Evolutionary conservation across 495 filamentous ascomycete genomes (phyloP).

Genomic region (Lasiosphaeria ovina): DNA sequence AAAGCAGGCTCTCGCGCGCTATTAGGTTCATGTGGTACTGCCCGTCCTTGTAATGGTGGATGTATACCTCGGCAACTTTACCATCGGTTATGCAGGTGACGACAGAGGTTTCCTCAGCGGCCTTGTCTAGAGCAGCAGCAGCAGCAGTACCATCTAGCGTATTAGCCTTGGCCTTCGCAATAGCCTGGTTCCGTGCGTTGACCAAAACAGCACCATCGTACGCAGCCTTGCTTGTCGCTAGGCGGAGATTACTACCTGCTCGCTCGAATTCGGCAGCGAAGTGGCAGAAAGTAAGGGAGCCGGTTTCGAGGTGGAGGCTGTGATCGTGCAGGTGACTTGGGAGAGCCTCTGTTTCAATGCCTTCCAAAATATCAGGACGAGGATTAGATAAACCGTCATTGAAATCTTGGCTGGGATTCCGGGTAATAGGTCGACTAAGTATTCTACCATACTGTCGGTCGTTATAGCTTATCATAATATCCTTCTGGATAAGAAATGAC

Average conservation of each 20-base stretch:
- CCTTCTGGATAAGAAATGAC: conserved; percentile 5
- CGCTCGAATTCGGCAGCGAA: conserved; percentile 12
- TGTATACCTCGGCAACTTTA: conserved; percentile 4
- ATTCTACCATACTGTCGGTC: not conserved
- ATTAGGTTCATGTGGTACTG: conserved; percentile 10
- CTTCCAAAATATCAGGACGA: conserved; percentile 8
- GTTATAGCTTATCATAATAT: conserved; percentile 5
- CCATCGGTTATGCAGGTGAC: conserved; percentile 11
- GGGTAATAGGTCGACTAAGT: conserved; percentile 5
- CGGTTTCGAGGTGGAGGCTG: conserved; percentile 5
- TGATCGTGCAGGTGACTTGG: conserved; percentile 8
- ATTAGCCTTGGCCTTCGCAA: conserved; percentile 2
- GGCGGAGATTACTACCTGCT: conserved; percentile 8
- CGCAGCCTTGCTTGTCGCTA: conserved; percentile 9
- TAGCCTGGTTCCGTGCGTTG: conserved; percentile 13
- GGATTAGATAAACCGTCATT: conserved; percentile 11
- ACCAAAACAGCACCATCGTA: conserved; percentile 12
- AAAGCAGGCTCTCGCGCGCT: not conserved
- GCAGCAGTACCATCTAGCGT: not conserved
- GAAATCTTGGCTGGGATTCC: conserved; percentile 10
- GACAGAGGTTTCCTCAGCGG: conserved; percentile 12
- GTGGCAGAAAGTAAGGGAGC: conserved; percentile 9
- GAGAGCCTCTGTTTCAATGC: conserved; percentile 4
- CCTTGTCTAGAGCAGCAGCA: conserved; percentile 9
- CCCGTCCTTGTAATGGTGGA: conserved; percentile 8